Evolutionary conservation across 495 filamentous ascomycete species (phyloP).

Genomic region (Emericellopsis terricola): DNA sequence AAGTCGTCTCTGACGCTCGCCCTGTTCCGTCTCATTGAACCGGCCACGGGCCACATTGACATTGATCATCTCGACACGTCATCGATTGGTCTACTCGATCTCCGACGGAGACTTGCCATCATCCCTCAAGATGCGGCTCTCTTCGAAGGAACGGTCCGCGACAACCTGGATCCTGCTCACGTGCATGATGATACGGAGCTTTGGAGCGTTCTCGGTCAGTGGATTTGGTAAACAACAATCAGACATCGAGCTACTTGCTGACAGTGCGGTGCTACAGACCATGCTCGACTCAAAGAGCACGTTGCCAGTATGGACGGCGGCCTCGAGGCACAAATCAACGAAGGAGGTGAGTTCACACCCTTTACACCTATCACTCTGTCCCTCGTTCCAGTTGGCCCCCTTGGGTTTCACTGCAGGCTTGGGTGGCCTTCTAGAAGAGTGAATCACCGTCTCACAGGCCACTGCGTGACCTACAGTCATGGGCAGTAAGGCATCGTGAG

Average conservation of each 20-base stretch:
- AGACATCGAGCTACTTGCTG: background rate
- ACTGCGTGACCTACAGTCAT: background rate
- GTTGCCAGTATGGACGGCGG: conserved; percentile 74
- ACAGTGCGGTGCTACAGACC: conserved; percentile 37
- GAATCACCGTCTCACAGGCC: too few species aligned
- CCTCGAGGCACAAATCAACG: conserved; percentile 76
- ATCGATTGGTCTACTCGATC: conserved; percentile 74
- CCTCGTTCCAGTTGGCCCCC: background rate
- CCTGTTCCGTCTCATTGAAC: conserved; percentile 91
- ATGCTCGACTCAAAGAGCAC: conserved; percentile 85
- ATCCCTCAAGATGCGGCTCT: conserved; percentile 97
- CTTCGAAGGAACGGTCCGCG: conserved; percentile 88
- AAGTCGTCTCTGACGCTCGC: conserved; percentile 91
- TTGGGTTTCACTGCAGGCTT: too few species aligned
- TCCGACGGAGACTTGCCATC: conserved; percentile 82
- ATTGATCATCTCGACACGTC: conserved; percentile 85
- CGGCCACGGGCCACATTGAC: conserved; percentile 57
- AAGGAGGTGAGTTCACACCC: conserved; percentile 57
- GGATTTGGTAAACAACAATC: background rate
- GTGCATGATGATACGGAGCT: conserved; percentile 95
- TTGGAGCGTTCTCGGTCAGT: conserved; percentile 86
- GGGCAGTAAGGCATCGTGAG: background rate
- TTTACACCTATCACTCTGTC: conserved; percentile 4
- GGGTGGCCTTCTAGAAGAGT: too few species aligned
- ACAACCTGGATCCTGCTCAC: conserved; percentile 90